Evolutionary conservation across 495 filamentous ascomycete species (phyloP).

Genomic region (Terfezia claveryi): DNA sequence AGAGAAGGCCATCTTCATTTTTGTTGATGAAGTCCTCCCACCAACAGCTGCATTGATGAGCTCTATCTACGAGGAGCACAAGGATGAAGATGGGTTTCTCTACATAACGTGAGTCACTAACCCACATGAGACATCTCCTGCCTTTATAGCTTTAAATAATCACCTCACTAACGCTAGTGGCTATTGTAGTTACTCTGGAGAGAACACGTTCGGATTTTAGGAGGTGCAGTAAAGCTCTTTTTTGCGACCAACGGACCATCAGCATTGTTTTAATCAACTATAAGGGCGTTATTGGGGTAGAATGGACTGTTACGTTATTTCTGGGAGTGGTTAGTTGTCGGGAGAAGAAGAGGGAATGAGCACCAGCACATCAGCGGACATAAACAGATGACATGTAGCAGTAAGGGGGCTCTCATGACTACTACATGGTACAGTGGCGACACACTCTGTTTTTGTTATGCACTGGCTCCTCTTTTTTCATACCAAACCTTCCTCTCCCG

Average conservation of each 20-base stretch:
- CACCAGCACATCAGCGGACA: no score
- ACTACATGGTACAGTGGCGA: no score
- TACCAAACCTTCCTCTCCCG: no score
- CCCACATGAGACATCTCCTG: slow-evolving; percentile 2
- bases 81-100: slow-evolving; percentile 42
- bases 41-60: slow-evolving; percentile 97
- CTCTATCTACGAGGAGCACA: slow-evolving; percentile 98
- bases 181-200: slow-evolving; percentile 66
- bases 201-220: slow-evolving; percentile 79
- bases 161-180: slow-evolving; percentile 22
- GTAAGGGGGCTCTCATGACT: no score
- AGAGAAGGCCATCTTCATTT: slow-evolving; percentile 99
- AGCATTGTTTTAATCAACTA: neutral
- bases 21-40: slow-evolving; percentile 94
- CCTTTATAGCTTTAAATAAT: slow-evolving; percentile 3
- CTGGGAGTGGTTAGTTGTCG: neutral
- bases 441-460: no score
- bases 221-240: slow-evolving; percentile 8
- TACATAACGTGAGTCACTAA: slow-evolving; percentile 40
- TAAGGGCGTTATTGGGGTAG: neutral
- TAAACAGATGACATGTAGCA: no score
- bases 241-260: slow-evolving; percentile 1
- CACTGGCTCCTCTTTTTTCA: no score
- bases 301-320: neutral
- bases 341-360: no score